Evolutionary conservation across 208 protist genomes (phyloP).

Genomic region (Kentomonas sorsogonicus): DNA sequence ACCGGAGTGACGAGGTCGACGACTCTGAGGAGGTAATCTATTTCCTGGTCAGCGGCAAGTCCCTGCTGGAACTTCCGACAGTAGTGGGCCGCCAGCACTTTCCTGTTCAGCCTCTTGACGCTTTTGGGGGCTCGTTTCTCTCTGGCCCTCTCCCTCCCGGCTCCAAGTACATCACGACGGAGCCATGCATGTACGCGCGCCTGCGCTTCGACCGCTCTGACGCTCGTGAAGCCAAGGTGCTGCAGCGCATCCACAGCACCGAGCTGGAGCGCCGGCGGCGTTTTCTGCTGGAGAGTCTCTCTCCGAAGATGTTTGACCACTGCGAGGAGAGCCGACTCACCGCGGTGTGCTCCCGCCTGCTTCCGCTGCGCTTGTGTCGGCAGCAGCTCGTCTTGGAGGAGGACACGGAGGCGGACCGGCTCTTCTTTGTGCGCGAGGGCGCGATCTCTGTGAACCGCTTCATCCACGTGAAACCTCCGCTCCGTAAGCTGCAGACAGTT

Average conservation of each 20-base stretch:
- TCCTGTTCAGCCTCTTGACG: constrained; percentile 45
- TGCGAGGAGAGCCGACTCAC: constrained; percentile 17
- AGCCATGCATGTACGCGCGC: constrained; percentile 37
- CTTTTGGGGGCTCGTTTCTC: constrained; percentile 42
- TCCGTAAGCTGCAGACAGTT: too few relatives aligned
- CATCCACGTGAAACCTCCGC: constrained; percentile 29
- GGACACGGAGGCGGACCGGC: constrained; percentile 35
- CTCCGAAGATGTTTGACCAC: constrained; percentile 19
- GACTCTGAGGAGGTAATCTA: too few relatives aligned
- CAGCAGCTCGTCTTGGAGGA: constrained; percentile 51
- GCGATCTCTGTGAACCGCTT: constrained; percentile 38
- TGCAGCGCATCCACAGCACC: constrained; percentile 21
- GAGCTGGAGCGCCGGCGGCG: background rate
- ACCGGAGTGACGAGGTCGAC: too few relatives aligned
- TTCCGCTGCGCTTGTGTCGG: constrained; percentile 44
- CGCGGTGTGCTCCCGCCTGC: constrained; percentile 22
- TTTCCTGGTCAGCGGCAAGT: constrained; percentile 12
- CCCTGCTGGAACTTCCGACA: constrained; percentile 20
- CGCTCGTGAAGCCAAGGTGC: constrained; percentile 9
- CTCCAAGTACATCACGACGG: constrained; percentile 46
- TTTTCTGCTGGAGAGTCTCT: constrained; percentile 1
- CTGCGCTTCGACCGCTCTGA: constrained; percentile 20
- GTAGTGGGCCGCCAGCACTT: constrained; percentile 26
- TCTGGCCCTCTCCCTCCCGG: constrained; percentile 38
- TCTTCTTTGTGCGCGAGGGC: constrained; percentile 67